Evolutionary conservation across 768 basidiomycete genomes (phyloP).

Genomic region (Calocera cornea): DNA sequence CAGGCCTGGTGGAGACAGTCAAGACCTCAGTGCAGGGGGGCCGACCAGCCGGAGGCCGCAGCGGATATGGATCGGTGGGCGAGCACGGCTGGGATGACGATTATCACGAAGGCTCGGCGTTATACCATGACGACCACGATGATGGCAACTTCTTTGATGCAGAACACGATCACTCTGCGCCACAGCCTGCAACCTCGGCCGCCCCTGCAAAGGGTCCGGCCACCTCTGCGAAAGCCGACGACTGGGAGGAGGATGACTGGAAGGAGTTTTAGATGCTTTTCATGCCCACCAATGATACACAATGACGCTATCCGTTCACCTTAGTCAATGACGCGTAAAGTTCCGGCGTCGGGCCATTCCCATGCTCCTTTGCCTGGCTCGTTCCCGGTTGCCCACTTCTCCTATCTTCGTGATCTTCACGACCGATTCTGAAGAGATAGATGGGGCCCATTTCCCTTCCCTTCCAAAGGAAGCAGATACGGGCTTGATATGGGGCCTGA

Average conservation of each 20-base stretch:
- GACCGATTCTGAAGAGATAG: neutral
- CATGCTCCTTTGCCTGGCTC: neutral
- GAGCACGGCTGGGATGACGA: conserved; percentile 29
- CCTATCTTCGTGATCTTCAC: neutral
- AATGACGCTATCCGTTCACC: neutral
- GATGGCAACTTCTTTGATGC: conserved; percentile 48
- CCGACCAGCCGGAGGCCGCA: conserved; percentile 29
- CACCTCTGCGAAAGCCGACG: conserved; percentile 20
- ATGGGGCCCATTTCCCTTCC: neutral
- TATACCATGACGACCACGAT: conserved; percentile 40
- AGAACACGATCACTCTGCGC: conserved; percentile 25
- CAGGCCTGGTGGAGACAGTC: conserved; percentile 51
- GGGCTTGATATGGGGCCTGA: neutral
- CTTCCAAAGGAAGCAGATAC: neutral
- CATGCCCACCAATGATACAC: neutral
- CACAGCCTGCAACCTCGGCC: conserved; percentile 12
- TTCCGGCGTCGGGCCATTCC: neutral
- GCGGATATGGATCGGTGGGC: conserved; percentile 32
- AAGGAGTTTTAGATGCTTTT: conserved; percentile 48
- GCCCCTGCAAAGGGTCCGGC: conserved; percentile 17
- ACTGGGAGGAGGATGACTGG: conserved; percentile 47
- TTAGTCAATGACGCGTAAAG: neutral
- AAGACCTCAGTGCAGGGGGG: conserved; percentile 43
- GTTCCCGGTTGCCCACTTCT: neutral
- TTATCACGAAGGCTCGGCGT: conserved; percentile 43